A percentile compares a stretch with the other conserved stretches of the same genome.
phyloP scores from a whole-genome alignment of 2,329 filamentous ascomycete species.

The Rhexocercosporidium sp. region DNA sequence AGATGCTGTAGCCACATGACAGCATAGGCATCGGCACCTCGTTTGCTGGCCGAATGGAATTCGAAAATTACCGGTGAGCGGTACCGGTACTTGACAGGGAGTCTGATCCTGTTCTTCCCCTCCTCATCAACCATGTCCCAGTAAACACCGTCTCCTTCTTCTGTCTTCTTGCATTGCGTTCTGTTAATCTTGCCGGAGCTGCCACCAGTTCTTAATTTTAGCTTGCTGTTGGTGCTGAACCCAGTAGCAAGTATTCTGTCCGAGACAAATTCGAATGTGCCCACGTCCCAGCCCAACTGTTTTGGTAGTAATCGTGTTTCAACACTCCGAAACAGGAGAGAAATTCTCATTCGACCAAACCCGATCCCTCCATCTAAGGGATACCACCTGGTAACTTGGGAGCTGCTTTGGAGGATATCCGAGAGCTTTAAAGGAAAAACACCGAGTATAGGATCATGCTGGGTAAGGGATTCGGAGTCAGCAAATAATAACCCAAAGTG shows the following conservation, averaged over 20 bases:
- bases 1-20: constrained; percentile 87
- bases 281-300: constrained; percentile 92
- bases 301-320: constrained; percentile 84
- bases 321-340: constrained; percentile 86
- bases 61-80: constrained; percentile 90
- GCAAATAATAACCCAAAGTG: neutral
- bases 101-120: constrained; percentile 60
- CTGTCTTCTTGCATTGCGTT: constrained; percentile 62
- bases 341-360: constrained; percentile 88
- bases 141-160: constrained; percentile 63
- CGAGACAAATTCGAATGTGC: constrained; percentile 87
- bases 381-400: constrained; percentile 86
- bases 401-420: constrained; percentile 85
- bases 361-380: constrained; percentile 94
- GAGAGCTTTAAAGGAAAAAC: constrained; percentile 88
- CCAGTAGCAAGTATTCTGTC: constrained; percentile 69
- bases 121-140: constrained; percentile 60
- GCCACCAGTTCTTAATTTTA: constrained; percentile 86
- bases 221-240: constrained; percentile 67
- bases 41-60: constrained; percentile 73
- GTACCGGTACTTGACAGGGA: constrained; percentile 91
- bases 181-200: constrained; percentile 74
- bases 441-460: constrained; percentile 94
- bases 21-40: constrained; percentile 75
- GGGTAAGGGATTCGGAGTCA: neutral